A percentile compares a stretch with the other conserved stretches of the same genome.
Conservation (phyloP, 106 monocot genomes). For the Platanthera guangdongensis region DNA sequence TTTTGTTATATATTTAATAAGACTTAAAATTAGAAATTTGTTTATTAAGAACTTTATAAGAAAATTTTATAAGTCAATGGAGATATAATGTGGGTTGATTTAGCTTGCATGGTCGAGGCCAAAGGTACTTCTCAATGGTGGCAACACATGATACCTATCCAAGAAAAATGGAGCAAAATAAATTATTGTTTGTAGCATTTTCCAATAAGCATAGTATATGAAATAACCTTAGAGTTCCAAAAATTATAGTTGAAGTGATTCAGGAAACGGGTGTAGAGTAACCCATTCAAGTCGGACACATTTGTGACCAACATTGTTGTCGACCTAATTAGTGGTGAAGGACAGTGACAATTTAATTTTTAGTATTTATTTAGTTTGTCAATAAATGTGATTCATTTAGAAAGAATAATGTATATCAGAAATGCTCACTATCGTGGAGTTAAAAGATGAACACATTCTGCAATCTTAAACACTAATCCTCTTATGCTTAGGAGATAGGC, state of each 20-base stretch:
- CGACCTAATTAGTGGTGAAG: slow-evolving; percentile 42
- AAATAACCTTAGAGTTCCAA: slow-evolving; percentile 56
- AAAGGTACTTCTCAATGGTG: slow-evolving; percentile 70
- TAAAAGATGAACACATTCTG: slow-evolving; percentile 90
- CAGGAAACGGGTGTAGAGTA: slow-evolving; percentile 84
- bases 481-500: slow-evolving; percentile 82
- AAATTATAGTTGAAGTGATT: slow-evolving; percentile 86
- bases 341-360: not conserved
- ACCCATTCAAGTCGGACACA: slow-evolving; percentile 97
- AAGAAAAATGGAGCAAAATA: slow-evolving; percentile 7
- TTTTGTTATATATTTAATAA: not conserved
- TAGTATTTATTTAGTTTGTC: not conserved
- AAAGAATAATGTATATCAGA: slow-evolving; percentile 37
- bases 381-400: not conserved
- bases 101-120: slow-evolving; percentile 58
- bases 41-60: not conserved
- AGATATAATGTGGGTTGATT: slow-evolving; percentile 51
- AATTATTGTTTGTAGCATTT: not conserved
- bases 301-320: slow-evolving; percentile 90
- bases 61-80: not conserved
- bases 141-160: slow-evolving; percentile 84
- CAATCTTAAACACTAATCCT: slow-evolving; percentile 91
- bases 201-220: not conserved
- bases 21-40: not conserved
- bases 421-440: slow-evolving; percentile 92